Evolutionary conservation across 202 grass and related monocot genomes (phyloP), one percentile per base, ranked within the genome.

Genomic region (Digitaria exilis): DNA sequence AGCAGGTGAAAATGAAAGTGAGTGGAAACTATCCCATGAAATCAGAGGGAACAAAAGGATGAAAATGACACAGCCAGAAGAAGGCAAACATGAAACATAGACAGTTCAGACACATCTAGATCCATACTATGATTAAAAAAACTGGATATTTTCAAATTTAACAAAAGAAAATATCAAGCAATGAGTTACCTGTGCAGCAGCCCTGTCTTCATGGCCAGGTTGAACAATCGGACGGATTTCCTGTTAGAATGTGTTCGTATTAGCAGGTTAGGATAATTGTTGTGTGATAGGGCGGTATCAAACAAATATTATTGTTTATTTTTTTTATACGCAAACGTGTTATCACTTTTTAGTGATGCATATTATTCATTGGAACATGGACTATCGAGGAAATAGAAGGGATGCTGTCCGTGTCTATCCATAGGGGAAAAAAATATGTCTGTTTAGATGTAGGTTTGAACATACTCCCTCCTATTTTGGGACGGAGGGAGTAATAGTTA

Each of bases 171-270:
- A 39, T 72, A 28, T 24, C 49, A 59, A 56, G 45, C 29, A 80
- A 87, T 44, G 51, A 71, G 6, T 39, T 87, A 99, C 96, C 82
- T 96, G 93, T 83, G 78, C 75, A 78, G 89, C 71, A 80, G 78
- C 44, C 58, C 21, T 90, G 29, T 89, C 93, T 67, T 99, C 84
- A 91, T 87, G 87, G 44, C 83, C 82, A 87, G 37, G 73, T 59
- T 85, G 78, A 80, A 88, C 72, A 65, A 81, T 96, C 19, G 81
- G 82, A 85, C 81, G 77, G 71, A 66, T 73, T 76, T 96, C 92
- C 93, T 98, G 80, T 44, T 67, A 51, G 48, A 81, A 71, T 55
- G 31, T 37, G 18, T 13, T 17, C 16, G 69, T 26, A 66, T 64
- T 39, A 84, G 70, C 46, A 84, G 25, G 67, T 65, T 61, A 74